A percentile compares a stretch with the other conserved stretches of the same genome.
Conservation (phyloP, 257 asterid species). For the Mitragyna speciosa region DNA sequence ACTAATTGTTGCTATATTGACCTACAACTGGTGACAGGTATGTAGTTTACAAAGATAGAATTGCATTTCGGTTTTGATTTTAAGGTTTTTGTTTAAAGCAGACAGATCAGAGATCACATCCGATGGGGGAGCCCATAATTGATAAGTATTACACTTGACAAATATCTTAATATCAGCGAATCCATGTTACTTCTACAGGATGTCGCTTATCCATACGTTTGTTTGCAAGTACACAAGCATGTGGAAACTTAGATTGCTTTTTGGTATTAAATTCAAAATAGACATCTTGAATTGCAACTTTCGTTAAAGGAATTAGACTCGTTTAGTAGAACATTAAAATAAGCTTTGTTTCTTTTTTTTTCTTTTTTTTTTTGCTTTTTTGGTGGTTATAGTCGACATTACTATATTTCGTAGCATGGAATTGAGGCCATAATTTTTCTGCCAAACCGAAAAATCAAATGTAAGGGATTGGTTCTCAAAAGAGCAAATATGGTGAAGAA, state of each 20-base stretch:
- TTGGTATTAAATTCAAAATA: not conserved
- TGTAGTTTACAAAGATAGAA: not conserved
- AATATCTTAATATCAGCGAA: slow-evolving; percentile 6
- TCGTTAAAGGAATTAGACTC: not conserved
- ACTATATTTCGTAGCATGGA: too few species aligned
- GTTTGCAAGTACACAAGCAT: slow-evolving; percentile 9
- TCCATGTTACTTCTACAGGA: slow-evolving; percentile 5
- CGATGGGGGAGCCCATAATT: slow-evolving; percentile 16
- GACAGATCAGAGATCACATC: slow-evolving; percentile 13
- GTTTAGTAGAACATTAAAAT: not conserved
- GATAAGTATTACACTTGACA: not conserved
- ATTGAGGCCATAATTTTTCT: not conserved
- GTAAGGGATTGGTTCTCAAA: too few species aligned
- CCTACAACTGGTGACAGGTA: not conserved
- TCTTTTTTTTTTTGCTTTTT: too few species aligned
- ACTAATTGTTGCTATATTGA: not conserved
- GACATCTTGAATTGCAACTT: not conserved
- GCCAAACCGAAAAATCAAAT: not conserved
- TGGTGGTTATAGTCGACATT: not conserved
- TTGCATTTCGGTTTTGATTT: not conserved
- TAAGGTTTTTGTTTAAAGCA: not conserved
- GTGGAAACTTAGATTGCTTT: slow-evolving; percentile 6
- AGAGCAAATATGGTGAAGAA: too few species aligned
- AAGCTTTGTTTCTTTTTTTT: too few species aligned
- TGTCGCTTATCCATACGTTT: slow-evolving; percentile 4